These are phyloP conservation scores for Metschnikowia baotianmanensis DNA, from an alignment of 805 yeast genomes.

Conservation along the genomic window DNA sequence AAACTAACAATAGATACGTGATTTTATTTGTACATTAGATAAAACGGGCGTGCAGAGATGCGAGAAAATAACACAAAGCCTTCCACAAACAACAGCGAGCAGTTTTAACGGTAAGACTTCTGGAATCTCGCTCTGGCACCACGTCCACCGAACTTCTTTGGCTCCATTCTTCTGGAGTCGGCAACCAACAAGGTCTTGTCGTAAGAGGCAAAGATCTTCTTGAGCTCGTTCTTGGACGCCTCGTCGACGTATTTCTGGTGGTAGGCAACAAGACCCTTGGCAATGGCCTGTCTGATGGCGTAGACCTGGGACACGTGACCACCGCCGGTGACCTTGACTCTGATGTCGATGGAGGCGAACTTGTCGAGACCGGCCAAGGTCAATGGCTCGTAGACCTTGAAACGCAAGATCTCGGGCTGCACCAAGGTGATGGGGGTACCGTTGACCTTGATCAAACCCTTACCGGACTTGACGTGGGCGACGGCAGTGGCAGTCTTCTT, in stretches of 20 bases:
- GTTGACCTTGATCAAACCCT: slow-evolving; percentile 98
- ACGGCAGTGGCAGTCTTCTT: slow-evolving; percentile 99
- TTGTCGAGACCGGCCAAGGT: slow-evolving; percentile 98
- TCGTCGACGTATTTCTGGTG: slow-evolving; percentile 99
- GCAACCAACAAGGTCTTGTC: slow-evolving; percentile 99
- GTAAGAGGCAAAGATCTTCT: slow-evolving; percentile 95
- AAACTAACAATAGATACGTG: slow-evolving; percentile 10
- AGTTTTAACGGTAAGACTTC: slow-evolving; percentile 96
- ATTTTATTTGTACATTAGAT: slow-evolving; percentile 23
- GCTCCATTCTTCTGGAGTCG: slow-evolving; percentile 99
- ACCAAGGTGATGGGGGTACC: slow-evolving; percentile 99
- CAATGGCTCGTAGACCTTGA: slow-evolving; percentile 99
- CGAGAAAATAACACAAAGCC: slow-evolving; percentile 4
- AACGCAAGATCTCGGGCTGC: slow-evolving; percentile 98
- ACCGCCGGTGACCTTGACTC: slow-evolving; percentile 99
- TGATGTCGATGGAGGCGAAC: slow-evolving; percentile 96
- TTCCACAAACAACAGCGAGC: slow-evolving; percentile 10
- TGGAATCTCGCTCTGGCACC: slow-evolving; percentile 99
- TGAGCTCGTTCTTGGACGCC: slow-evolving; percentile 98
- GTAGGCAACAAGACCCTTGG: slow-evolving; percentile 99
- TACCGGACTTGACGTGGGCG: slow-evolving; percentile 99
- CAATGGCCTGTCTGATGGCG: slow-evolving; percentile 99
- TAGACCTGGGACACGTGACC: slow-evolving; percentile 99
- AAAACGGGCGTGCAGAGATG: slow-evolving; percentile 18
- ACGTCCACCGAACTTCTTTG: slow-evolving; percentile 99